These are phyloP conservation scores for Alternaria postmessia DNA, from an alignment of 2,329 filamentous ascomycete species.

Conservation along the genomic window DNA sequence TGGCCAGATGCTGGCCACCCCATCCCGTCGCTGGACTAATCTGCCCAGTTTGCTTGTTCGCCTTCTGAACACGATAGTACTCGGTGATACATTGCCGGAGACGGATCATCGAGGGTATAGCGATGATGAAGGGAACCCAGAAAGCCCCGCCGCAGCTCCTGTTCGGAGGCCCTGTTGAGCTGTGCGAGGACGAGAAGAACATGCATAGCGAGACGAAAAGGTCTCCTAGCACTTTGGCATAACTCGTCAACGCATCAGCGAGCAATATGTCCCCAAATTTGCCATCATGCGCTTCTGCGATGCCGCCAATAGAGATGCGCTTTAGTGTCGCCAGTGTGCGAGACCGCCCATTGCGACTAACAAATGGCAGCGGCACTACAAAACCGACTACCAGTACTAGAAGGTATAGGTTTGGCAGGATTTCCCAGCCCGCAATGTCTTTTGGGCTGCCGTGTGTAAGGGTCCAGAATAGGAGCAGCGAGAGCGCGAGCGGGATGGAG, in stretches of 20 bases:
- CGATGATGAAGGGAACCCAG: conserved; percentile 84
- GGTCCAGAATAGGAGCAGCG: conserved; percentile 83
- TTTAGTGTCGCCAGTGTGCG: conserved; percentile 79
- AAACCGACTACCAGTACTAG: conserved; percentile 75
- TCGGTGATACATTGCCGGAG: conserved; percentile 92
- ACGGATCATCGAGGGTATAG: conserved; percentile 83
- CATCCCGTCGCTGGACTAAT: conserved; percentile 64
- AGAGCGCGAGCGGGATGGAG: conserved; percentile 73
- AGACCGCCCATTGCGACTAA: conserved; percentile 74
- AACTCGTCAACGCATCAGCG: conserved; percentile 93
- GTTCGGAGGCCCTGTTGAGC: conserved; percentile 82
- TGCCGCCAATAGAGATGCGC: conserved; percentile 81
- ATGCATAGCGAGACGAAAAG: conserved; percentile 90
- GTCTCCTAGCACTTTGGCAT: conserved; percentile 90
- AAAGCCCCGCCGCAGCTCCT: conserved; percentile 80
- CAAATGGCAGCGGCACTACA: conserved; percentile 72
- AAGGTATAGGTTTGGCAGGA: conserved; percentile 86
- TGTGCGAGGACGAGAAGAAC: conserved; percentile 76
- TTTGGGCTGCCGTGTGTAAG: conserved; percentile 74
- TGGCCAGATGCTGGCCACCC: conserved; percentile 88
- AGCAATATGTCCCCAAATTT: conserved; percentile 95
- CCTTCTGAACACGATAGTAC: conserved; percentile 74
- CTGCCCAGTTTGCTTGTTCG: conserved; percentile 51
- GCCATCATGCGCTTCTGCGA: conserved; percentile 85
- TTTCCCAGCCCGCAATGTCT: conserved; percentile 79